Evolutionary conservation across 768 basidiomycete species (phyloP).

Genomic region (Leucosporidium scottii): DNA sequence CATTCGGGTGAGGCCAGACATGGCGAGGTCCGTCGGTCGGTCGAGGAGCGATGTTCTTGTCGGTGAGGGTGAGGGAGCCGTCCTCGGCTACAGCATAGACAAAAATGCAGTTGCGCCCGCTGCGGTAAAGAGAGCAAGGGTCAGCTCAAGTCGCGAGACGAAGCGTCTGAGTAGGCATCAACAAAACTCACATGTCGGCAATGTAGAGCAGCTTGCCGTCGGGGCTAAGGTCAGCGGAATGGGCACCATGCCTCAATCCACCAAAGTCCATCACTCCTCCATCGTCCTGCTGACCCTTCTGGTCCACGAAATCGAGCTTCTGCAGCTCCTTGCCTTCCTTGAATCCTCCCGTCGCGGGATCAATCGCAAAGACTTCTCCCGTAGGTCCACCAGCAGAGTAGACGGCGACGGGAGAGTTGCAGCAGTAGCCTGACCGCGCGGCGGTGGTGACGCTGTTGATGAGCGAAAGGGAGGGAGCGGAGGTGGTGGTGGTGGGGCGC

Average conservation of each 20-base stretch:
- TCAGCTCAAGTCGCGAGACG: background rate
- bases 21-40: constrained; percentile 37
- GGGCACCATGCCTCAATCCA: constrained; percentile 37
- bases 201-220: constrained; percentile 37
- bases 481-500: background rate
- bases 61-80: constrained; percentile 18
- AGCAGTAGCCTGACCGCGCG: constrained; percentile 37
- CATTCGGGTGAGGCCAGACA: constrained; percentile 38
- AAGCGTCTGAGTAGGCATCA: background rate
- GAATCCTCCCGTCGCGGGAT: constrained; percentile 26
- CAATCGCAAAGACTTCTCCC: constrained; percentile 34
- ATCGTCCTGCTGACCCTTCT: constrained; percentile 3
- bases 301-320: constrained; percentile 25
- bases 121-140: background rate
- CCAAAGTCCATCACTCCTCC: constrained; percentile 38
- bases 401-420: constrained; percentile 20
- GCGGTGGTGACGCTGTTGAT: constrained; percentile 29
- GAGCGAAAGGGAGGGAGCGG: constrained; percentile 19
- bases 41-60: constrained; percentile 33
- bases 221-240: constrained; percentile 36
- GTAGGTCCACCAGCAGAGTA: constrained; percentile 38
- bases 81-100: constrained; percentile 10
- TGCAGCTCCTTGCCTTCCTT: constrained; percentile 9
- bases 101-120: constrained; percentile 38
- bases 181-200: constrained; percentile 37